Evolutionary conservation across 2,329 filamentous ascomycete species (phyloP).

Genomic region (Fonsecaea nubica): DNA sequence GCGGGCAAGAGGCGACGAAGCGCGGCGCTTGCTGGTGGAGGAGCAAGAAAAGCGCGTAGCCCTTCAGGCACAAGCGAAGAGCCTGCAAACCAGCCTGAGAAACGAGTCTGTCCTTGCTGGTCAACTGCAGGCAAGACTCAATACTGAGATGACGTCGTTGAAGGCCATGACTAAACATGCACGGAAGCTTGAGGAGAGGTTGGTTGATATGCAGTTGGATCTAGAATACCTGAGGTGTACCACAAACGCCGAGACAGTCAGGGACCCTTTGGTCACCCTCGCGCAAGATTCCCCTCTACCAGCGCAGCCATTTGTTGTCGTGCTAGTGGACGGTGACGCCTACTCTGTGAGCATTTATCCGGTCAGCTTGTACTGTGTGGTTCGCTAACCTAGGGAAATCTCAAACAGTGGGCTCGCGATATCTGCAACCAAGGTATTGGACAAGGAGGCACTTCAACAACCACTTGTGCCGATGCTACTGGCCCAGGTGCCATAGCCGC

Average conservation of each 20-base stretch:
- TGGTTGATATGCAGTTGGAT: slow-evolving; percentile 32
- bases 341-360: slow-evolving; percentile 30
- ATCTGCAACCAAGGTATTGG: background rate
- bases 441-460: background rate
- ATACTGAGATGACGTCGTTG: slow-evolving; percentile 25
- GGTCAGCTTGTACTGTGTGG: background rate
- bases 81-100: slow-evolving; percentile 21
- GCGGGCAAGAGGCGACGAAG: slow-evolving; percentile 2
- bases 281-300: slow-evolving; percentile 25
- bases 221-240: slow-evolving; percentile 34
- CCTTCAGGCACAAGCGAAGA: slow-evolving; percentile 5
- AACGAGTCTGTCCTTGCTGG: slow-evolving; percentile 1
- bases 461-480: slow-evolving; percentile 1
- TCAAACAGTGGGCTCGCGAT: slow-evolving; percentile 23
- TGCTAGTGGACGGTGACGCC: slow-evolving; percentile 39
- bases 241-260: slow-evolving; percentile 12
- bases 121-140: slow-evolving; percentile 28
- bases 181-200: slow-evolving; percentile 16
- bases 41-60: slow-evolving; percentile 4
- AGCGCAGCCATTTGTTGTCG: slow-evolving; percentile 37
- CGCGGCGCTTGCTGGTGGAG: slow-evolving; percentile 9
- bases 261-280: background rate
- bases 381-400: background rate
- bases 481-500: slow-evolving; percentile 35
- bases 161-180: slow-evolving; percentile 26